Conservation (phyloP, 768 basidiomycete species). For the Austroboletus festivus region DNA sequence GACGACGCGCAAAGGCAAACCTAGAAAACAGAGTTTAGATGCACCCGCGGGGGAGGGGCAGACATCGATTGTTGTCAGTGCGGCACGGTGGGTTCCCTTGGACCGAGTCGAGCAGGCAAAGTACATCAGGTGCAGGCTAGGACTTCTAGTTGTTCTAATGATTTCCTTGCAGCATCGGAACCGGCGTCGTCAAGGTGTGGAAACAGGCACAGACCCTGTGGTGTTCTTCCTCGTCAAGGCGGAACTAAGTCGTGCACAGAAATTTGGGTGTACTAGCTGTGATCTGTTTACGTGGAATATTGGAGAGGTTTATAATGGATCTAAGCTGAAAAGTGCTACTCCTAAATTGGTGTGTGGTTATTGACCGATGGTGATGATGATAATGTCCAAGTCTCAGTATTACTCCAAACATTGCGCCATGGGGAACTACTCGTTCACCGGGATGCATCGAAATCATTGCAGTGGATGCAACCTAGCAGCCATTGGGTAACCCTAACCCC, state of each 20-base stretch:
- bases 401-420: no score
- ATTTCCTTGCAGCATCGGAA: conserved; percentile 54
- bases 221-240: not conserved
- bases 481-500: no score
- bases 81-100: conserved; percentile 50
- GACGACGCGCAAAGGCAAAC: conserved; percentile 9
- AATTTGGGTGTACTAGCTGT: no score
- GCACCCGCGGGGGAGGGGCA: conserved; percentile 12
- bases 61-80: conserved; percentile 5
- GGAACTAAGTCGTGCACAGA: no score
- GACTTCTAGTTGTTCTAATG: not conserved
- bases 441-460: no score
- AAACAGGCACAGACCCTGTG: conserved; percentile 42
- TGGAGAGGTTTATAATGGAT: no score
- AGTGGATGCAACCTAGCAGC: no score
- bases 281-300: not conserved
- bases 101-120: conserved; percentile 57
- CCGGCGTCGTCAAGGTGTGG: conserved; percentile 76
- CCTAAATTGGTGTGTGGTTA: no score
- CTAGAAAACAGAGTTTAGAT: conserved; percentile 8
- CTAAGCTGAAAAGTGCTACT: no score
- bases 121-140: conserved; percentile 39
- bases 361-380: no score
- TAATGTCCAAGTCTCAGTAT: no score
- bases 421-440: no score